A percentile compares a stretch with the other conserved stretches of the same genome.
Conservation (phyloP, 805 yeast species). For the Pichia manshurica region DNA sequence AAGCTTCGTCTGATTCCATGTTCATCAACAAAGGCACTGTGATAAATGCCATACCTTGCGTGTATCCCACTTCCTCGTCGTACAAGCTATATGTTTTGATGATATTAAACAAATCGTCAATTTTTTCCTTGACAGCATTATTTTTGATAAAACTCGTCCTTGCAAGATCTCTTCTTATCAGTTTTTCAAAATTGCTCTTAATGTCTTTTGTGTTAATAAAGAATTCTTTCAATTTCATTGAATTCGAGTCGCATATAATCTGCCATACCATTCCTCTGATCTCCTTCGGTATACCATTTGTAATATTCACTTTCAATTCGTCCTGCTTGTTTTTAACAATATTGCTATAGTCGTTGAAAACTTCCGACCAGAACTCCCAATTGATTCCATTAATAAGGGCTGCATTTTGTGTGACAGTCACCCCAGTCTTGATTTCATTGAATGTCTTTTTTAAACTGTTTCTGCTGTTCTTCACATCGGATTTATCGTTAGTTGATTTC, state of each 20-base stretch:
- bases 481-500: slow-evolving; percentile 47
- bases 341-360: slow-evolving; percentile 68
- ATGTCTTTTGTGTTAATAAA: slow-evolving; percentile 44
- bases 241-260: slow-evolving; percentile 72
- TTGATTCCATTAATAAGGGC: slow-evolving; percentile 41
- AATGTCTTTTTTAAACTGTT: slow-evolving; percentile 37
- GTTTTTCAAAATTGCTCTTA: slow-evolving; percentile 60
- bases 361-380: slow-evolving; percentile 85
- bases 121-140: slow-evolving; percentile 47
- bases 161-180: slow-evolving; percentile 74
- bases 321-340: slow-evolving; percentile 60
- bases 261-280: slow-evolving; percentile 93
- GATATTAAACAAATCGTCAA: slow-evolving; percentile 62
- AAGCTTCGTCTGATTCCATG: slow-evolving; percentile 78
- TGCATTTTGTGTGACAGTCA: slow-evolving; percentile 33
- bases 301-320: slow-evolving; percentile 53
- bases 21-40: slow-evolving; percentile 79
- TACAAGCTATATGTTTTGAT: slow-evolving; percentile 78
- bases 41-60: slow-evolving; percentile 96
- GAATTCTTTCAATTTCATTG: slow-evolving; percentile 53
- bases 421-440: slow-evolving; percentile 44
- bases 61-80: slow-evolving; percentile 93
- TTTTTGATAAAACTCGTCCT: slow-evolving; percentile 77
- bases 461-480: slow-evolving; percentile 45
- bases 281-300: slow-evolving; percentile 77